A percentile compares a stretch with the other conserved stretches of the same genome.
phyloP scores from a whole-genome alignment of 2,329 filamentous ascomycete species.

The Neonectria neomacrospora region DNA sequence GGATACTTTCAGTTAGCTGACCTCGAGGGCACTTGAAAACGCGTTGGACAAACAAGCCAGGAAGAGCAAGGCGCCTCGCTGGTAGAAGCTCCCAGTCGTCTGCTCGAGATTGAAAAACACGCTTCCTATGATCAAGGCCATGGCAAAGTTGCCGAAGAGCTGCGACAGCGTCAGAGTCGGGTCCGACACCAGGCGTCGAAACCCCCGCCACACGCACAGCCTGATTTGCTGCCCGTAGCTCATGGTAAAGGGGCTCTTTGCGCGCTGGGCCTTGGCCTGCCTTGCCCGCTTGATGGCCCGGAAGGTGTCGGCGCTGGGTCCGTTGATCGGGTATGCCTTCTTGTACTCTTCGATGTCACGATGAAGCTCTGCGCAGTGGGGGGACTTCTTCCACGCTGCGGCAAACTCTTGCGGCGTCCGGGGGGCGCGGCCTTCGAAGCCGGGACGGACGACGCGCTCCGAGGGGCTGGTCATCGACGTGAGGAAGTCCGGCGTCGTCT shows the following conservation, averaged over 20 bases:
- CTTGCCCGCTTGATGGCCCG: constrained; percentile 56
- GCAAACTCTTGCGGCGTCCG: constrained; percentile 53
- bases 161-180: constrained; percentile 52
- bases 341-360: constrained; percentile 65
- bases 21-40: constrained; percentile 50
- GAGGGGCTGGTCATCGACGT: constrained; percentile 60
- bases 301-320: constrained; percentile 60
- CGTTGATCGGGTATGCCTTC: constrained; percentile 41
- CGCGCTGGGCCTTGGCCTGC: constrained; percentile 55
- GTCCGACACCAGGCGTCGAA: constrained; percentile 53
- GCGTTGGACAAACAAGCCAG: constrained; percentile 64
- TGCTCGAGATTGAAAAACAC: constrained; percentile 60
- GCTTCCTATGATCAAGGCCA: constrained; percentile 63
- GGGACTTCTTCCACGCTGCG: constrained; percentile 44
- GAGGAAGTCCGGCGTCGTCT: constrained; percentile 79
- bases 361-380: constrained; percentile 50
- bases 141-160: constrained; percentile 57
- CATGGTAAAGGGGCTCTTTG: constrained; percentile 39
- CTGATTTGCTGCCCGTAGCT: constrained; percentile 38
- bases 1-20: not conserved
- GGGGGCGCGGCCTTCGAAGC: constrained; percentile 48
- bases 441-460: constrained; percentile 47
- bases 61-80: constrained; percentile 61
- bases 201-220: constrained; percentile 48
- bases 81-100: constrained; percentile 57